Evolutionary conservation across 192 early-diverging fungal species (phyloP), one percentile per base, ranked within the genome.

Genomic region (Coemansia sp.): DNA sequence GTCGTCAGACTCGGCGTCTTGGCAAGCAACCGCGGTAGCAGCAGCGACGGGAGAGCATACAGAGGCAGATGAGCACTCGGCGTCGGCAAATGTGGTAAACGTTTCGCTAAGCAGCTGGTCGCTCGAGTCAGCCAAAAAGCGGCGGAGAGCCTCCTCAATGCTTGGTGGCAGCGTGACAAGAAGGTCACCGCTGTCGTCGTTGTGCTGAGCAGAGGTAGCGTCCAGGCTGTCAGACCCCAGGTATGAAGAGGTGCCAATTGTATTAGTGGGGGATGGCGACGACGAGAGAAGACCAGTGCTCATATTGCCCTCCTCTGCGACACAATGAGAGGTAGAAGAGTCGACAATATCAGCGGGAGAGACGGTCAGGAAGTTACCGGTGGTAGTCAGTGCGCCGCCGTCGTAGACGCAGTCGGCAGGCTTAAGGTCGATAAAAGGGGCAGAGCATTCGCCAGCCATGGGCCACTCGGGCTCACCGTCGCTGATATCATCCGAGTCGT

Each of bases 111-210:
- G 42, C 34, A 68, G 56, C 72, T 82, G 74, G 51, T 62, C 67
- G 62, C 62, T 82, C 33, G 63, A 66, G 75, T 69, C 77, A 21
- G 71, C 70, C 54, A 82, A 66, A 57, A 82, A 64, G 64, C 79
- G 79, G 13, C 74, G 70, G 1, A 82, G 71, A 17, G 79, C 75
- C 35, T 82, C 79, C 1, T 82, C 79, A 29, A 82, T 82, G 45
- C 59, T 75, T 13, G 68, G 62, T 19, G 79, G 75, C 16, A 76
- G 31, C 14, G 66, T 68, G 40, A 63, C 73, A 46, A 71, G 39
- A 6, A 73, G 66, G 44, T 69, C 67, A 56, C 31, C 24, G 35
- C 34, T 54, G 45, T 21, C 44, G 19, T 63, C 35, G 63, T 24
- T 27, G 36, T 21, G 36, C 59, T 60, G 59, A 40, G 59, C 19